Conservation (phyloP, 768 basidiomycete species). For the Boletus sensibilis region DNA sequence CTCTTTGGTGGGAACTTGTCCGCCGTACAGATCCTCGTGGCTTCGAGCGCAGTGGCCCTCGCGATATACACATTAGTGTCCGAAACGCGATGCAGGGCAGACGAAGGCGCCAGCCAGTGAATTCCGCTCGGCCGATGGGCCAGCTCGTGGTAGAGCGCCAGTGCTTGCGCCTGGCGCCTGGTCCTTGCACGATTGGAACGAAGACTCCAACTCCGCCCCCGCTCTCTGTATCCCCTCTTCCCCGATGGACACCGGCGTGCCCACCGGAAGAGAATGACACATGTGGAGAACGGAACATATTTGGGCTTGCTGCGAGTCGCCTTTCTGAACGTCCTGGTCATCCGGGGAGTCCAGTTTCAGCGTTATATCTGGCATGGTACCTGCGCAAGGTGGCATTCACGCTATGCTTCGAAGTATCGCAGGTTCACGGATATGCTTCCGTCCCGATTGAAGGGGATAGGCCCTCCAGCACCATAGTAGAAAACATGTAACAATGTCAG, state of each 20-base stretch:
- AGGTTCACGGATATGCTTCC: constrained; percentile 85
- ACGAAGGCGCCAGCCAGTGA: background rate
- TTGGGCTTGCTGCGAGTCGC: background rate
- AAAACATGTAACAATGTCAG: constrained; percentile 78
- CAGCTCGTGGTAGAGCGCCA: background rate
- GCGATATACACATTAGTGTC: background rate
- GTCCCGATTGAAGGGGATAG: constrained; percentile 90
- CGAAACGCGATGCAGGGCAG: constrained; percentile 3
- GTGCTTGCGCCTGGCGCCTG: background rate
- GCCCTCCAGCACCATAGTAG: constrained; percentile 68
- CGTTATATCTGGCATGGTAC: background rate
- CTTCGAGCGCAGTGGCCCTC: background rate
- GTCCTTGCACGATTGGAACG: background rate
- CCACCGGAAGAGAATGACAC: background rate
- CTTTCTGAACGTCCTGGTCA: background rate
- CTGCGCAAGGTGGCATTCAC: constrained; percentile 43
- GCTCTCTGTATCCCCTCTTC: background rate
- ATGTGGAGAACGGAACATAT: background rate
- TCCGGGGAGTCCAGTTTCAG: background rate
- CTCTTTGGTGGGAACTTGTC: background rate
- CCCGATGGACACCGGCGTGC: background rate
- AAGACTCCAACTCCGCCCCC: background rate
- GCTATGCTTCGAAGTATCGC: constrained; percentile 80
- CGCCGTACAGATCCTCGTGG: background rate
- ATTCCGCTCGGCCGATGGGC: background rate